phyloP scores from a whole-genome alignment of 2,329 filamentous ascomycete genomes.

The Ophiosphaerella narmari region DNA sequence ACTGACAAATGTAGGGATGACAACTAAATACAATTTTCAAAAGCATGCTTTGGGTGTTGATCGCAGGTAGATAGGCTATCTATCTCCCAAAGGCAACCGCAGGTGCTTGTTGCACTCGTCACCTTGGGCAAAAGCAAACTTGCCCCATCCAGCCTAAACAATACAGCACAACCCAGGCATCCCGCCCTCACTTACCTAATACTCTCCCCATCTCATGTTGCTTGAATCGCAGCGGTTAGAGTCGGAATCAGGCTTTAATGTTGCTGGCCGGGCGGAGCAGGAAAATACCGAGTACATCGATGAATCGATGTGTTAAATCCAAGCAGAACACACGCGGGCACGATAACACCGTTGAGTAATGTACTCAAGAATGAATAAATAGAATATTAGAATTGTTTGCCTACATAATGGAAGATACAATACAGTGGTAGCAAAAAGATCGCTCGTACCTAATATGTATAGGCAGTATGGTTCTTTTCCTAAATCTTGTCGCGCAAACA shows the following conservation, averaged over 20 bases:
- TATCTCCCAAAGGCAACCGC: no score
- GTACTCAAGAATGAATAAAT: background rate
- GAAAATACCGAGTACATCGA: conserved; percentile 66
- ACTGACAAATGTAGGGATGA: no score
- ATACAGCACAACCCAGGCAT: no score
- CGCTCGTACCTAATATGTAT: no score
- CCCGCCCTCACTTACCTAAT: conserved; percentile 51
- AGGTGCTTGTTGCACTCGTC: no score
- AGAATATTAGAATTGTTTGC: background rate
- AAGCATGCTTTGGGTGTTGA: no score
- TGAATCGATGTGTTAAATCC: conserved; percentile 58
- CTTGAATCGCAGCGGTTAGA: conserved; percentile 44
- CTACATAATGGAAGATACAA: conserved; percentile 64
- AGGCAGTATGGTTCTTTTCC: no score
- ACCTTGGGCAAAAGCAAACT: no score
- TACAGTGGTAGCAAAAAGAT: conserved; percentile 55
- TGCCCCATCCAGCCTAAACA: no score
- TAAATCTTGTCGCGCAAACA: conserved; percentile 51
- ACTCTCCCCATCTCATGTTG: conserved; percentile 49
- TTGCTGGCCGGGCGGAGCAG: conserved; percentile 57
- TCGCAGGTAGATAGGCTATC: no score
- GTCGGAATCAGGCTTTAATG: conserved; percentile 46
- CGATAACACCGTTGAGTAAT: conserved; percentile 58
- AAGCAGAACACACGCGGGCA: conserved; percentile 58
- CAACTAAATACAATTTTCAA: no score